Evolutionary conservation across 768 basidiomycete species (phyloP).

Genomic region (Naganishia vaughanmartiniae): DNA sequence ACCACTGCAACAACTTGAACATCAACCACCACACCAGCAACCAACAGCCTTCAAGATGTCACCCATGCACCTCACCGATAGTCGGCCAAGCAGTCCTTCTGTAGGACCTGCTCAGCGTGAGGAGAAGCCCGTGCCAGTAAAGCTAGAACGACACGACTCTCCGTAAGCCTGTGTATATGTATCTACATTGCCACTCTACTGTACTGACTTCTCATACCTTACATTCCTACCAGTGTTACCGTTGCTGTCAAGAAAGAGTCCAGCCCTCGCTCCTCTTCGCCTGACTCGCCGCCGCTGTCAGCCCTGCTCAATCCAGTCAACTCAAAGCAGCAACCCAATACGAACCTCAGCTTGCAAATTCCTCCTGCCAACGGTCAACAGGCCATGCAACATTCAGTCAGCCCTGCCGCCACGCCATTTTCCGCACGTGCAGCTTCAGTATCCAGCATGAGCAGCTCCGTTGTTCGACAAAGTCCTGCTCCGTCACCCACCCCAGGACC

Average conservation of each 20-base stretch:
- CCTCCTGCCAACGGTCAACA: background rate
- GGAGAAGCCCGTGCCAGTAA: background rate
- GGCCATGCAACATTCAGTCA: background rate
- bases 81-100: background rate
- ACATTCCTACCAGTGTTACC: background rate
- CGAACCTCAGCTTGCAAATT: background rate
- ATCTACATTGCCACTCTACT: background rate
- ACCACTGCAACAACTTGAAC: too few species aligned
- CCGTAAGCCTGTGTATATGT: background rate
- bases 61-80: background rate
- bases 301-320: background rate
- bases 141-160: background rate
- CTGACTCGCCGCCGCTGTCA: background rate
- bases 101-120: background rate
- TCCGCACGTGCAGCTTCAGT: conserved; percentile 3
- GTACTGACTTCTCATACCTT: background rate
- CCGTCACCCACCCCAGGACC: background rate
- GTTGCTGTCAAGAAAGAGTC: background rate
- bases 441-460: conserved; percentile 2
- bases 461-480: conserved; percentile 8
- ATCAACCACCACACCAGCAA: background rate
- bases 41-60: background rate
- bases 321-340: background rate
- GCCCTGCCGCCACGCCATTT: background rate
- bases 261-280: background rate